phyloP scores from a whole-genome alignment of 2,329 filamentous ascomycete genomes.

The Xylariaceae sp. region DNA sequence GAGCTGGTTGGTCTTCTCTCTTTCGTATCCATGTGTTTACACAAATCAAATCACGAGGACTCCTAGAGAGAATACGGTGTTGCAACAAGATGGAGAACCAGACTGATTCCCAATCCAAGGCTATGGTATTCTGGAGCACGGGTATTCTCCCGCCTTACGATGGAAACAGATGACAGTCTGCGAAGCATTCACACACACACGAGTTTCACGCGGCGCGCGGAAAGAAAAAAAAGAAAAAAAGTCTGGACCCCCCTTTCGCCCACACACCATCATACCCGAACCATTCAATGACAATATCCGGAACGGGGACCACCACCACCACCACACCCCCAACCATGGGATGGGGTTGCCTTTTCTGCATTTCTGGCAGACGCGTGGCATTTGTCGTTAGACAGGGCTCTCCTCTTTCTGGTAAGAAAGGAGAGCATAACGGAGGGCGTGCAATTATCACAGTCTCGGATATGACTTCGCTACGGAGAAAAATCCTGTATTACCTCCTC shows the following conservation, averaged over 20 bases:
- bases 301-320: not conserved
- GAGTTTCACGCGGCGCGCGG: too few relatives aligned
- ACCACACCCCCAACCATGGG: too few relatives aligned
- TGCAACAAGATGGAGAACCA: not conserved
- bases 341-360: slow-evolving; percentile 6
- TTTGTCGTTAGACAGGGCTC: slow-evolving; percentile 5
- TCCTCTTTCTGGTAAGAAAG: not conserved
- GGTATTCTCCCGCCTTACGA: too few relatives aligned
- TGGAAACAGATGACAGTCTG: not conserved
- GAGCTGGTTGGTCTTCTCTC: not conserved
- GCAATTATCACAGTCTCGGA: not conserved
- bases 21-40: too few relatives aligned
- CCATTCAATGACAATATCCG: slow-evolving; percentile 3
- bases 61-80: not conserved
- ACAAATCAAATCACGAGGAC: not conserved
- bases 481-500: too few relatives aligned
- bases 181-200: too few relatives aligned
- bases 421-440: not conserved
- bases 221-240: not conserved
- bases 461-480: not conserved
- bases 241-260: slow-evolving; percentile 9
- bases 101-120: not conserved
- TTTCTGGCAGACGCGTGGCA: slow-evolving; percentile 21
- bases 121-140: too few relatives aligned
- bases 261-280: not conserved